Evolutionary conservation across 2,329 filamentous ascomycete species (phyloP).

Genomic region (Sarocladium oryzae): DNA sequence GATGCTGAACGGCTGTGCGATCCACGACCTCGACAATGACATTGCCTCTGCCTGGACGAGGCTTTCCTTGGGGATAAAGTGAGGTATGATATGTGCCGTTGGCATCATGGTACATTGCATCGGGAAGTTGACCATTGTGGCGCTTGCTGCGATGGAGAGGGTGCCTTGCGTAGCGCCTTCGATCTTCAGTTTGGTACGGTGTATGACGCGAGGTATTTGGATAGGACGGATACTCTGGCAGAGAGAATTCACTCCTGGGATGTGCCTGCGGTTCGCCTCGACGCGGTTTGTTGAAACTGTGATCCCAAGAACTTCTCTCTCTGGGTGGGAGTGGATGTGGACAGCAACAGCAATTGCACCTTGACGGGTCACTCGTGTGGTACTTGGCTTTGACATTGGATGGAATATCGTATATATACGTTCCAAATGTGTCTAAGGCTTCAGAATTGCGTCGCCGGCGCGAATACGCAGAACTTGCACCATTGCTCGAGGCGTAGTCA

Average conservation of each 20-base stretch:
- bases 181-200: too few relatives aligned
- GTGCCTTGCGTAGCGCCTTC: too few relatives aligned
- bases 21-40: neutral
- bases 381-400: neutral
- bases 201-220: too few relatives aligned
- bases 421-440: neutral
- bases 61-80: neutral
- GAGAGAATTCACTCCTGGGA: too few relatives aligned
- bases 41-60: neutral
- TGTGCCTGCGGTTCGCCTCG: too few relatives aligned
- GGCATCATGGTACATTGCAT: too few relatives aligned
- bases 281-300: too few relatives aligned
- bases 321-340: neutral
- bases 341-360: slow-evolving; percentile 1
- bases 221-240: too few relatives aligned
- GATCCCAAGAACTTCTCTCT: too few relatives aligned
- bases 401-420: slow-evolving; percentile 6
- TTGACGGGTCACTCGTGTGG: neutral
- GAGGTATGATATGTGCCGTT: too few relatives aligned
- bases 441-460: neutral
- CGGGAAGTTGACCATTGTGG: too few relatives aligned
- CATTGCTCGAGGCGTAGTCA: neutral
- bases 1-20: neutral
- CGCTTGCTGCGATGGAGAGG: too few relatives aligned
- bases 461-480: neutral